Base-by-base conservation (phyloP, 2,329 filamentous ascomycete species). In the Diaporthe aspalathi region DNA sequence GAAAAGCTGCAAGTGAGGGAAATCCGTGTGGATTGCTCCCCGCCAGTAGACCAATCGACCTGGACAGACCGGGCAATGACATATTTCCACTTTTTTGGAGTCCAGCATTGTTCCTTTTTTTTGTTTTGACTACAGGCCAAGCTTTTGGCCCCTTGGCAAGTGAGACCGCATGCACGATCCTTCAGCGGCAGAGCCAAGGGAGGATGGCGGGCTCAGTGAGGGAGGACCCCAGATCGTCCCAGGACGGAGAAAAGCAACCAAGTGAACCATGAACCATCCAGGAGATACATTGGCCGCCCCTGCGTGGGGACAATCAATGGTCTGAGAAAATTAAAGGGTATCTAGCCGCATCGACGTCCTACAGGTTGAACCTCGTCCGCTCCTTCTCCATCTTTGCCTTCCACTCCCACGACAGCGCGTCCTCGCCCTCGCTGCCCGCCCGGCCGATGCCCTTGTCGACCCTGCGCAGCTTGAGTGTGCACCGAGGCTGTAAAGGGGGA, bases 391-490 rank as follows among this genome's bases (percentile, higher is more conserved):
- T 97, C 79, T 91, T 91, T 14, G 93, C 92, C 84, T 97, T 97
- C 96, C 96, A 99, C 80, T 98, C 90, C 95, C 96, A 98, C 79
- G 97, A 93, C 76, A 94, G 89, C 47, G 94, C 94, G 81, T 92
- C 84, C 81, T 90, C 85, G 85, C 93, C 89, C 73, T 90, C 87
- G 76, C 89, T 91, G 22, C 90, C 90, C 9, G 90, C 90, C 69
- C 88, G 83, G 17, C 90, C 90, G 75, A 99, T 93, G 0, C 95
- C 95, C 82, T 94, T 95, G 80, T 98, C 95, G 53, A 98, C 91
- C 77, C 96, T 90, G 76, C 95, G 90, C 77, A 99, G 83, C 85
- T 98, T 98, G 74, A 98, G 82, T 2, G 83, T 85, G 65, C 84
- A 96, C 87, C 77, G 69, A 2, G 72, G 72, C 63, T 53, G 53